phyloP scores from a whole-genome alignment of 1,139 yeast genomes.

The Tardiomyces depauwii region DNA sequence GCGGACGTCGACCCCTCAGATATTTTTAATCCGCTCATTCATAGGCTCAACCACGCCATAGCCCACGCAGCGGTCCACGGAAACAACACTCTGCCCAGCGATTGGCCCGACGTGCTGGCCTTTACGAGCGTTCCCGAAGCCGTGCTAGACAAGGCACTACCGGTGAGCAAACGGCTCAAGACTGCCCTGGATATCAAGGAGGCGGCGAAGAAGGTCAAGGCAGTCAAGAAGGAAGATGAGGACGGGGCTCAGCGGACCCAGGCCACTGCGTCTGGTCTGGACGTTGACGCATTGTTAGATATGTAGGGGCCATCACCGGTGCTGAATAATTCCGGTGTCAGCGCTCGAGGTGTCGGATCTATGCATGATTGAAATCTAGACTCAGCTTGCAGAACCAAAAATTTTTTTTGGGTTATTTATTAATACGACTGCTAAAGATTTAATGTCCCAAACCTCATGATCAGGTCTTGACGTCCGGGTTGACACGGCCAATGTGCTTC shows the following conservation, averaged over 20 bases:
- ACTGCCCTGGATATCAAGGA: conserved; percentile 6
- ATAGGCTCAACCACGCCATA: conserved; percentile 21
- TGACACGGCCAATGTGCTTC: conserved; percentile 66
- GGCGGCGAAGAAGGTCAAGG: conserved; percentile 7
- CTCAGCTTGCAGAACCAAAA: no score
- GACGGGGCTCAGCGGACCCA: conserved; percentile 1
- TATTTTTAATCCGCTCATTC: conserved; percentile 21
- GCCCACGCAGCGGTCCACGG: conserved; percentile 19
- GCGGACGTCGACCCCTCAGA: conserved; percentile 13
- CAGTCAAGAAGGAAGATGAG: conserved; percentile 1
- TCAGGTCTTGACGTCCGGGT: conserved; percentile 83
- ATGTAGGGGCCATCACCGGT: neutral
- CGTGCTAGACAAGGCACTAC: neutral
- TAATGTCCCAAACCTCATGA: no score
- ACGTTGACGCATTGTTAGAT: conserved; percentile 5
- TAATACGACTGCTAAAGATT: no score
- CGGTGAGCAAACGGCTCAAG: neutral
- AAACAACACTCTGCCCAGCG: neutral
- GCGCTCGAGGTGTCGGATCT: no score
- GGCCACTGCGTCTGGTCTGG: conserved; percentile 4
- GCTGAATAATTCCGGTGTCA: no score
- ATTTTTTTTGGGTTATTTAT: no score
- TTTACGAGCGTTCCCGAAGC: neutral
- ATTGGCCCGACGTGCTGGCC: neutral
- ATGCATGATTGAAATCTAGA: no score